Evolutionary conservation across 495 filamentous ascomycete species (phyloP).

Genomic region (Apodospora peruviana): DNA sequence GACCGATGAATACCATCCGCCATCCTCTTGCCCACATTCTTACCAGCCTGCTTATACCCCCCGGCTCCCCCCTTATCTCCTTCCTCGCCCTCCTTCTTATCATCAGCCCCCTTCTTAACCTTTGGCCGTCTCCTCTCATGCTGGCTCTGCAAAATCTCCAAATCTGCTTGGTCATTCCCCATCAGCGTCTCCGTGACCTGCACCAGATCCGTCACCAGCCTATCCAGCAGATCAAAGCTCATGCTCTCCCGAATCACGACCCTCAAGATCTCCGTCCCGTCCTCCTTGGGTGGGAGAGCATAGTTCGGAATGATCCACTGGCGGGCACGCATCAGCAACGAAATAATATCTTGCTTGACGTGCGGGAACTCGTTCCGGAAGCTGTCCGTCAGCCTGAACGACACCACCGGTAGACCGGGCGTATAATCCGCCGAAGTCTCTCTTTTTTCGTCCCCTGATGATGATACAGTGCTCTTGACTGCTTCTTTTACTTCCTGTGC

Average conservation of each 20-base stretch:
- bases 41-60: background rate
- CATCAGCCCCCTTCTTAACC: conserved; percentile 22
- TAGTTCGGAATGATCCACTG: conserved; percentile 79
- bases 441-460: conserved; percentile 10
- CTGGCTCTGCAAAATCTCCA: conserved; percentile 37
- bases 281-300: conserved; percentile 58
- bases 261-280: conserved; percentile 61
- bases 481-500: background rate
- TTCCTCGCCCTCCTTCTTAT: conserved; percentile 19
- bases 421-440: conserved; percentile 59
- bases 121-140: conserved; percentile 8
- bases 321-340: conserved; percentile 57
- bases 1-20: conserved; percentile 53
- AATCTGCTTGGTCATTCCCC: conserved; percentile 42
- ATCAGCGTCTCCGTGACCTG: conserved; percentile 53
- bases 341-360: conserved; percentile 61
- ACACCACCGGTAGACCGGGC: conserved; percentile 65
- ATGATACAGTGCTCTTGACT: conserved; percentile 28
- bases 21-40: conserved; percentile 35
- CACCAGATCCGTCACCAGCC: conserved; percentile 51
- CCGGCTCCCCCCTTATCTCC: conserved; percentile 8
- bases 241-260: conserved; percentile 67
- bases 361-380: conserved; percentile 60
- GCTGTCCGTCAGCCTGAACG: conserved; percentile 59
- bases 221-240: conserved; percentile 62